These are phyloP conservation scores for Nemania abortiva DNA, from an alignment of 2,329 filamentous ascomycete genomes.

Conservation along the genomic window DNA sequence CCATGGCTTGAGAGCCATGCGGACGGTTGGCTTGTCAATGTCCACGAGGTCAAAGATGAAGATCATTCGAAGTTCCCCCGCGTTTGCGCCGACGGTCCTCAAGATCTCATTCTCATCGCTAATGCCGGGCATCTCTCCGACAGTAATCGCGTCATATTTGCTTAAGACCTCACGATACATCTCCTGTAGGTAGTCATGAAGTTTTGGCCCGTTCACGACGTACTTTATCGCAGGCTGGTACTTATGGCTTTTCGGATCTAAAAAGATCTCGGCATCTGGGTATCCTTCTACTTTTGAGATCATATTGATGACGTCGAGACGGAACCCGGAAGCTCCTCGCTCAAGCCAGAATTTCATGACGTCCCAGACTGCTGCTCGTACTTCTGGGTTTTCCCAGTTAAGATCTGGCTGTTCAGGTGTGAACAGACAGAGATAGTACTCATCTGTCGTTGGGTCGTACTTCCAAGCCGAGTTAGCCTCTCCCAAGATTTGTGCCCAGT, in stretches of 20 bases:
- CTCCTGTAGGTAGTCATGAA: slow-evolving; percentile 75
- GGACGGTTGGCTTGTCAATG: slow-evolving; percentile 62
- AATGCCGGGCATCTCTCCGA: slow-evolving; percentile 76
- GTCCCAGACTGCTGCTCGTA: slow-evolving; percentile 77
- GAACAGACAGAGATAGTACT: slow-evolving; percentile 68
- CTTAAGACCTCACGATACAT: slow-evolving; percentile 71
- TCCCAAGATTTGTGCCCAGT: slow-evolving; percentile 75
- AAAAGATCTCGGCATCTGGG: slow-evolving; percentile 68
- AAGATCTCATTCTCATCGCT: slow-evolving; percentile 69
- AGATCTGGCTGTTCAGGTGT: slow-evolving; percentile 82
- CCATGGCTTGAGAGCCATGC: slow-evolving; percentile 63
- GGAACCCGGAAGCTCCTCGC: slow-evolving; percentile 77
- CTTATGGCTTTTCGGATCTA: slow-evolving; percentile 56
- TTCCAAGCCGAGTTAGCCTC: slow-evolving; percentile 72
- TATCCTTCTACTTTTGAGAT: slow-evolving; percentile 73
- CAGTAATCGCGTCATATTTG: slow-evolving; percentile 74
- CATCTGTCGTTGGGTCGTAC: slow-evolving; percentile 55
- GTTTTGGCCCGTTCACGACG: slow-evolving; percentile 75
- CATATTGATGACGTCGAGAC: slow-evolving; percentile 81
- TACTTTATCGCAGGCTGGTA: slow-evolving; percentile 66
- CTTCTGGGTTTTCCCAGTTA: slow-evolving; percentile 82
- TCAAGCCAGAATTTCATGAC: slow-evolving; percentile 85
- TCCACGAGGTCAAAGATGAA: slow-evolving; percentile 76
- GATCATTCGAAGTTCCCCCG: slow-evolving; percentile 75
- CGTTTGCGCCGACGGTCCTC: slow-evolving; percentile 68